phyloP scores from a whole-genome alignment of 805 yeast genomes.

The Starmerella asiatica region DNA sequence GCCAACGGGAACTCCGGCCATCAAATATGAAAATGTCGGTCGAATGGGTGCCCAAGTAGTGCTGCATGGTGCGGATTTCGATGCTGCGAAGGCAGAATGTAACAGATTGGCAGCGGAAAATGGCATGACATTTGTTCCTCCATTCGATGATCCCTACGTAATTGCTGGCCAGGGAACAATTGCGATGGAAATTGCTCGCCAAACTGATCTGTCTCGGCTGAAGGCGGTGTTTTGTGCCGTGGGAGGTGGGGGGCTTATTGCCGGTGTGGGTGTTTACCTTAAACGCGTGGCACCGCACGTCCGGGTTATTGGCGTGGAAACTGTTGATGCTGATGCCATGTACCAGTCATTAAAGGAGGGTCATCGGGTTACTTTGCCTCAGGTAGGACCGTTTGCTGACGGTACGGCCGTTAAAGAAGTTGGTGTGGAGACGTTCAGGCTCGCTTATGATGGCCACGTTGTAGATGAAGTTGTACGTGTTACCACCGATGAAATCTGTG shows the following conservation, averaged over 20 bases:
- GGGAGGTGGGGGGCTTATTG: constrained; percentile 94
- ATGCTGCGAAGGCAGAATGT: constrained; percentile 88
- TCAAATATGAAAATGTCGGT: constrained; percentile 81
- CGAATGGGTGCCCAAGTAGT: constrained; percentile 92
- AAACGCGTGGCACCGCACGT: constrained; percentile 97
- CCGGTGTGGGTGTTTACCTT: constrained; percentile 82
- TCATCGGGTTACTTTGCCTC: constrained; percentile 41
- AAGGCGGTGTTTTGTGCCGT: constrained; percentile 83
- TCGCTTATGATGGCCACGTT: constrained; percentile 41
- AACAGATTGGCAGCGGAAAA: constrained; percentile 51
- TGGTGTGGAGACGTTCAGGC: constrained; percentile 84
- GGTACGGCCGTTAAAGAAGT: constrained; percentile 89
- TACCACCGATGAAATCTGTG: constrained; percentile 85
- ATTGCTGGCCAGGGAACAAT: constrained; percentile 99
- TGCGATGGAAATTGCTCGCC: constrained; percentile 85
- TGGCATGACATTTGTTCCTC: constrained; percentile 85
- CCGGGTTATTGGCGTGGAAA: constrained; percentile 89
- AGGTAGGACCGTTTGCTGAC: constrained; percentile 96
- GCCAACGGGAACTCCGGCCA: constrained; percentile 96
- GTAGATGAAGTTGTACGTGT: constrained; percentile 86
- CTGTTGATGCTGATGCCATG: constrained; percentile 90
- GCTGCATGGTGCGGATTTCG: constrained; percentile 84
- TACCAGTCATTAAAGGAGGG: constrained; percentile 49
- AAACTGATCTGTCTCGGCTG: constrained; percentile 59
- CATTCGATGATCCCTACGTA: constrained; percentile 94